Base-by-base conservation (phyloP, 768 basidiomycete genomes). In the Lentinus brumalis region DNA sequence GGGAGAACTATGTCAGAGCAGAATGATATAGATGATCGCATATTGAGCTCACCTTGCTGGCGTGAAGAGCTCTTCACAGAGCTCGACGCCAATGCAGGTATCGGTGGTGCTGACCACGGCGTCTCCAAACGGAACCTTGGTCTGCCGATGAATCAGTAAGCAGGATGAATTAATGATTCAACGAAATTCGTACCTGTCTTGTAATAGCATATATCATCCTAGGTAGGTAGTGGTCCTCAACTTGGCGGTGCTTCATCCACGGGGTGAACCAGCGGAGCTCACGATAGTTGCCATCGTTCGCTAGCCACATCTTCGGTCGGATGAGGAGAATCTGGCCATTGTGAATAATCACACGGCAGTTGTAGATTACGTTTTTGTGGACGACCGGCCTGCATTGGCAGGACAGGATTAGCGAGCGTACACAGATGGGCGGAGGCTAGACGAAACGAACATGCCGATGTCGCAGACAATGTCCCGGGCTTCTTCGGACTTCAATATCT, bases 241-340 rank as follows among this genome's bases (percentile, higher is more conserved):
- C 89, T 71, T 94, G 83, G 32, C 88, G 83, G 70, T 92, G 91
- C 71, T 95, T 96, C 70, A 79, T 77, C 96, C 97, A 99, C 0
- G 97, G 95, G 2, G 96, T 94, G 69, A 99, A 99, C 73, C 94
- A 92, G 14, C 91, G 67, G 47, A 76, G 64, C 75, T 81, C 79
- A 66, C 97, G 90, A 73, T 99, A 99, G 71, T 98, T 98, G 4
- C 97, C 97, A 68, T 97, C 94, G 70, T 98, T 98, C 1, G 97
- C 97, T 47, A 99, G 81, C 97, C 97, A 99, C 96, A 99, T 96
- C 79, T 98, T 99, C 0, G 97, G 97, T 26, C 97, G 87, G 64
- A 99, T 98, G 63, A 98, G 86, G 1, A 98, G 76, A 61, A 99
- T 95, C 76, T 92, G 84, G 57, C 86, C 81, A 75, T 95, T 81